A percentile compares a stretch with the other conserved stretches of the same genome.
These are phyloP conservation scores for Cladosporium sp. DNA, from an alignment of 2,329 filamentous ascomycete species.

Conservation along the genomic window DNA sequence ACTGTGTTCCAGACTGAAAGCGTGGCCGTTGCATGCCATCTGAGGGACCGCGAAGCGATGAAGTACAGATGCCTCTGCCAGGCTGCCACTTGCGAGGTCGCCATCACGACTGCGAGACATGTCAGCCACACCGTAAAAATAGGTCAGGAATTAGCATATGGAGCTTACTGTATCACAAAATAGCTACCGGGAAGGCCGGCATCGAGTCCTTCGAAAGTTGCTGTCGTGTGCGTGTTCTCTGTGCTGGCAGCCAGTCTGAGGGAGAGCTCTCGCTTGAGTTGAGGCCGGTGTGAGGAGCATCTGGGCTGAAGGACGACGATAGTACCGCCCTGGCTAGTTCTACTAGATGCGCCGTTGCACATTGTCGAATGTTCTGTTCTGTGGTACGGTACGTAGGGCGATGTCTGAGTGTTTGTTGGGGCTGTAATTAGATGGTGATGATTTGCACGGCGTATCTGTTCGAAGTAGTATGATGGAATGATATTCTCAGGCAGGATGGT, in stretches of 20 bases:
- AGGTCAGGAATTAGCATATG: too few relatives aligned
- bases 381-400: neutral
- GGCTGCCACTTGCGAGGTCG: slow-evolving; percentile 25
- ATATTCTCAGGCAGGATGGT: too few relatives aligned
- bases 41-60: slow-evolving; percentile 27
- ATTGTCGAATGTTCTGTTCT: slow-evolving; percentile 22
- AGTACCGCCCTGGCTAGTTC: slow-evolving; percentile 30
- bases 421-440: neutral
- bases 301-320: slow-evolving; percentile 32
- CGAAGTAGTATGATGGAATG: too few relatives aligned
- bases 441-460: neutral
- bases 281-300: slow-evolving; percentile 17
- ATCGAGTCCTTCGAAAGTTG: slow-evolving; percentile 29
- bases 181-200: slow-evolving; percentile 11
- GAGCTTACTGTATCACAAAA: slow-evolving; percentile 30
- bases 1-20: slow-evolving; percentile 26
- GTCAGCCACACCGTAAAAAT: neutral
- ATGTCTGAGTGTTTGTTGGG: too few relatives aligned
- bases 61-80: slow-evolving; percentile 21
- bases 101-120: slow-evolving; percentile 29
- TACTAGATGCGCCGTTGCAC: slow-evolving; percentile 30
- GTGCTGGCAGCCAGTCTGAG: slow-evolving; percentile 25
- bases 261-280: slow-evolving; percentile 27
- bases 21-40: slow-evolving; percentile 4
- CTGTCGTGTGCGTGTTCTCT: slow-evolving; percentile 23